phyloP scores from a whole-genome alignment of 257 asterid species.

The Solanum paucissectum region DNA sequence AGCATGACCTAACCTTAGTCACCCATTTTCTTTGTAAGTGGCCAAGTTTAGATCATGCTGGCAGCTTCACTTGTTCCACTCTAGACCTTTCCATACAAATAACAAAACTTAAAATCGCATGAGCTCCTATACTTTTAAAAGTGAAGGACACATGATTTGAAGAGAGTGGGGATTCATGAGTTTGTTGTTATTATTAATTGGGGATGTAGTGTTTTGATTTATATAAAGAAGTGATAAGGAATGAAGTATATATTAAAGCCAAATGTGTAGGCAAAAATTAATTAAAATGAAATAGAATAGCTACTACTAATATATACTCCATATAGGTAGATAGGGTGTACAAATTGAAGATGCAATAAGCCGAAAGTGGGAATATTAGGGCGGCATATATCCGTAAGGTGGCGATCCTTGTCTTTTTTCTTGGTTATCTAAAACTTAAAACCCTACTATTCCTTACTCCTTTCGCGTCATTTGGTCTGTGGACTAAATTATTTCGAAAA shows the following conservation, averaged over 20 bases:
- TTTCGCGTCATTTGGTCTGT: neutral
- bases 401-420: neutral
- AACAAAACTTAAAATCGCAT: no score
- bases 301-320: no score
- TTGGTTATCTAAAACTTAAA: neutral
- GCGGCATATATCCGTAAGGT: neutral
- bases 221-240: neutral
- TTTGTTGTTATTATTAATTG: neutral
- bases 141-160: no score
- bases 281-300: neutral
- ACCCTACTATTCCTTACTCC: neutral
- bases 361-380: neutral
- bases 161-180: neutral
- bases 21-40: neutral
- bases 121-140: no score
- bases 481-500: no score
- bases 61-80: conserved; percentile 94
- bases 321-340: neutral
- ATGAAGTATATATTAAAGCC: conserved; percentile 13
- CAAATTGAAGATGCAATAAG: neutral
- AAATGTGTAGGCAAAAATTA: neutral
- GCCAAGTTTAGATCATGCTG: conserved; percentile 87
- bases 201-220: neutral
- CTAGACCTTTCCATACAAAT: neutral
- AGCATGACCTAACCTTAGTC: conserved; percentile 83